Percentiles rank a stretch among this genome's conserved stretches.
These are phyloP conservation scores for Alloascoidea africana DNA, from an alignment of 805 yeast genomes.

Conservation along the genomic window DNA sequence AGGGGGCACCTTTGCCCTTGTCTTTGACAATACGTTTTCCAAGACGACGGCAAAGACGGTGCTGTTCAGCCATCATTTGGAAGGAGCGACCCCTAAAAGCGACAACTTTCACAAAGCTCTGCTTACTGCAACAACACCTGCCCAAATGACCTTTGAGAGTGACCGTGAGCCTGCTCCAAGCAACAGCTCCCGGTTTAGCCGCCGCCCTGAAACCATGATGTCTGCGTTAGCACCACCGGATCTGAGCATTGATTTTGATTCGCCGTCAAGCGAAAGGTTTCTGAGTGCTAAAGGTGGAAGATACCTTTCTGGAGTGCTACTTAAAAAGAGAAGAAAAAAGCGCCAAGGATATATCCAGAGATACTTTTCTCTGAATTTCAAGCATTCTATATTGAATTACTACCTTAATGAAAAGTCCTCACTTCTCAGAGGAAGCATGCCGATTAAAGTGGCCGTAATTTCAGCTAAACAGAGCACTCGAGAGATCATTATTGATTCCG, in stretches of 20 bases:
- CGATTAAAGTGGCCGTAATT: constrained; percentile 66
- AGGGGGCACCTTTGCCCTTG: constrained; percentile 72
- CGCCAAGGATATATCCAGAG: constrained; percentile 79
- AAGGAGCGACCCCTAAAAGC: constrained; percentile 4
- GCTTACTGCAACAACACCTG: not conserved
- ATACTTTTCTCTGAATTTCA: constrained; percentile 69
- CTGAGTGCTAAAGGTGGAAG: constrained; percentile 45
- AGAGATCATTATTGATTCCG: constrained; percentile 78
- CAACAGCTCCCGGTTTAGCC: not conserved
- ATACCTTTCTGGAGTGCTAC: constrained; percentile 60
- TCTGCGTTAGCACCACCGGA: not conserved
- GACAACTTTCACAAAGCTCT: too few relatives aligned
- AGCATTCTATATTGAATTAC: constrained; percentile 72
- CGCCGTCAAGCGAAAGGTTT: constrained; percentile 1
- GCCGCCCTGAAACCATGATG: not conserved
- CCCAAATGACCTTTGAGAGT: too few relatives aligned
- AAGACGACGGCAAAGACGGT: constrained; percentile 74
- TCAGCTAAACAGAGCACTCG: constrained; percentile 55
- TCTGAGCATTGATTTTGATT: not conserved
- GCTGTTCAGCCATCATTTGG: constrained; percentile 35
- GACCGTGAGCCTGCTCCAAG: not conserved
- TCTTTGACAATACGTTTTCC: constrained; percentile 85
- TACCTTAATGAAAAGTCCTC: constrained; percentile 56
- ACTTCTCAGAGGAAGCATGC: constrained; percentile 83
- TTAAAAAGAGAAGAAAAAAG: constrained; percentile 72